These are phyloP conservation scores for Torrubiellomyces zombiae DNA, from an alignment of 2,329 filamentous ascomycete species.

Conservation along the genomic window DNA sequence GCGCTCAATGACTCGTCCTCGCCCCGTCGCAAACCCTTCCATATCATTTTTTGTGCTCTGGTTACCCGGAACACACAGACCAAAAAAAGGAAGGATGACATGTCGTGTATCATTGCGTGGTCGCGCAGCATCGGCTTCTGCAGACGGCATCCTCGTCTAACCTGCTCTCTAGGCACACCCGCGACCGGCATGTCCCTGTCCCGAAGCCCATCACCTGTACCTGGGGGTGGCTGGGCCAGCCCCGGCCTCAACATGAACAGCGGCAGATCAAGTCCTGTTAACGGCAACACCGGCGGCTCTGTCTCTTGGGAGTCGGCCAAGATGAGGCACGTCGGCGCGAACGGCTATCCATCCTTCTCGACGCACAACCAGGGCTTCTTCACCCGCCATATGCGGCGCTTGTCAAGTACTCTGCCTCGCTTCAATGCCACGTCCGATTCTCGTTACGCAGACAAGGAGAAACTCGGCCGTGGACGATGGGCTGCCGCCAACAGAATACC, in stretches of 20 bases:
- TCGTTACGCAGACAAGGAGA: slow-evolving; percentile 63
- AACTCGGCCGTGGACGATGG: slow-evolving; percentile 42
- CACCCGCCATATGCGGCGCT: slow-evolving; percentile 61
- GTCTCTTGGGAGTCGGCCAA: slow-evolving; percentile 75
- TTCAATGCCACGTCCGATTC: slow-evolving; percentile 38
- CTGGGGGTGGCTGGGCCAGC: slow-evolving; percentile 77
- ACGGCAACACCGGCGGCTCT: slow-evolving; percentile 31
- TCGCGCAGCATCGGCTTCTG: slow-evolving; percentile 11
- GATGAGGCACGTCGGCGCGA: slow-evolving; percentile 55
- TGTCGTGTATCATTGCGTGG: slow-evolving; percentile 4
- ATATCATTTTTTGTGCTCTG: too few species aligned
- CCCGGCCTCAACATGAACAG: slow-evolving; percentile 61
- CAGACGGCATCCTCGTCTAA: slow-evolving; percentile 7
- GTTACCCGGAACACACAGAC: too few species aligned
- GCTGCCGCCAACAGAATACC: slow-evolving; percentile 25
- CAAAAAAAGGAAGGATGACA: too few species aligned
- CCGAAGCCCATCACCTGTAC: slow-evolving; percentile 71
- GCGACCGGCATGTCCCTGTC: slow-evolving; percentile 61
- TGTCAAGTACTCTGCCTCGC: slow-evolving; percentile 63
- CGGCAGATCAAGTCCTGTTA: slow-evolving; percentile 50
- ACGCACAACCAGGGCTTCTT: slow-evolving; percentile 80
- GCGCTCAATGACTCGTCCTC: too few species aligned
- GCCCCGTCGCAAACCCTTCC: too few species aligned
- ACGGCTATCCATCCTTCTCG: slow-evolving; percentile 62
- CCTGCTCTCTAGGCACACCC: slow-evolving; percentile 30